phyloP scores from a whole-genome alignment of 2,329 filamentous ascomycete species.

The Cordyceps pruinosa region DNA sequence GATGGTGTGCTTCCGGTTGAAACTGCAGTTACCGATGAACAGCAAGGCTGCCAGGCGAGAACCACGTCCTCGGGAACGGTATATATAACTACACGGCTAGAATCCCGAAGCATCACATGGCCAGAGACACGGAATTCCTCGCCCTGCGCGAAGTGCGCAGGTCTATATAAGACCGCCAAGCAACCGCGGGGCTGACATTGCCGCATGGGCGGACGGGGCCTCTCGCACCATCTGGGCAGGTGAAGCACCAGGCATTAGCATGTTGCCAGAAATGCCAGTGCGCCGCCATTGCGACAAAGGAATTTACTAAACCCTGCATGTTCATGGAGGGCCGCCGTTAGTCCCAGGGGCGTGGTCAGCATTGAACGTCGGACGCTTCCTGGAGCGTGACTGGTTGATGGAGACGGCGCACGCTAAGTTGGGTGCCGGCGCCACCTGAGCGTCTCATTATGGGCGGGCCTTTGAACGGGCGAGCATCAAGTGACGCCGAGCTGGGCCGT shows the following conservation, averaged over 20 bases:
- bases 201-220: not conserved
- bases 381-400: conserved; percentile 9
- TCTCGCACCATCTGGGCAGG: not conserved
- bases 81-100: conserved; percentile 1
- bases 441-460: conserved; percentile 1
- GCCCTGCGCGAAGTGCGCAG: not conserved
- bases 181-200: conserved; percentile 6
- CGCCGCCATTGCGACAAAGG: conserved; percentile 1
- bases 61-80: not conserved
- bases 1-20: not conserved
- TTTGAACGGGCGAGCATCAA: conserved; percentile 1
- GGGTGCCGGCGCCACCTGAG: conserved; percentile 1
- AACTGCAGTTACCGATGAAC: not conserved
- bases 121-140: not conserved
- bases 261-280: not conserved
- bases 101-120: conserved; percentile 5
- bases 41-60: not conserved
- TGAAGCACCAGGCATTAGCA: no score
- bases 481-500: conserved; percentile 10
- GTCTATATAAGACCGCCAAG: conserved; percentile 2
- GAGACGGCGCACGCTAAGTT: not conserved
- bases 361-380: not conserved
- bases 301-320: conserved; percentile 1
- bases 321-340: not conserved
- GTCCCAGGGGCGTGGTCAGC: conserved; percentile 3